Evolutionary conservation across 495 filamentous ascomycete genomes (phyloP).

Genomic region (Amphirosellinia nigrospora): DNA sequence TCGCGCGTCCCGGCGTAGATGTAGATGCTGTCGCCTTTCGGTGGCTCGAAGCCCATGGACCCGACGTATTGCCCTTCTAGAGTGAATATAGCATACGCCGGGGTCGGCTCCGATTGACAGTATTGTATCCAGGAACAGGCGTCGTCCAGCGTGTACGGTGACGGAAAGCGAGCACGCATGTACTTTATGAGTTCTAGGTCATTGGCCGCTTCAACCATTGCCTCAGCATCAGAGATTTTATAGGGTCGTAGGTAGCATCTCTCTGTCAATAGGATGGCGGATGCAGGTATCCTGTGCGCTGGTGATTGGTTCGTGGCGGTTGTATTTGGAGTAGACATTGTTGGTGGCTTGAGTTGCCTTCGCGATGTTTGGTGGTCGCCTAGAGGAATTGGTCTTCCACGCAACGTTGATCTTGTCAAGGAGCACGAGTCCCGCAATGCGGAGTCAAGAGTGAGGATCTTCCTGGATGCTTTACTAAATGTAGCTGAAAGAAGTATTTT

Average conservation of each 20-base stretch:
- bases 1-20: constrained; percentile 42
- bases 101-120: constrained; percentile 12
- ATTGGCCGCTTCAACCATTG: constrained; percentile 36
- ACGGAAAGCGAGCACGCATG: constrained; percentile 45
- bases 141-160: constrained; percentile 44
- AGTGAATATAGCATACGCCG: constrained; percentile 41
- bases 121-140: constrained; percentile 38
- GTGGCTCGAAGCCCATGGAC: constrained; percentile 39
- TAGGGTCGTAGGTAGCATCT: constrained; percentile 42
- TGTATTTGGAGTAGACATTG: not conserved
- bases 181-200: constrained; percentile 38
- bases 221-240: constrained; percentile 35
- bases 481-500: not conserved
- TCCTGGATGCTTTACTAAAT: not conserved
- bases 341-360: not conserved
- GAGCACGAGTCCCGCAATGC: not conserved
- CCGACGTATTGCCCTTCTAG: constrained; percentile 37
- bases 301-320: not conserved
- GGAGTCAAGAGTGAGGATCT: not conserved
- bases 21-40: constrained; percentile 37
- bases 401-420: not conserved
- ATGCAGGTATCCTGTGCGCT: constrained; percentile 9
- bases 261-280: constrained; percentile 31
- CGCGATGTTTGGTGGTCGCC: not conserved
- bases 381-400: not conserved